Conservation (phyloP, 2,329 filamentous ascomycete genomes). For the Cercospora brassicicola region DNA sequence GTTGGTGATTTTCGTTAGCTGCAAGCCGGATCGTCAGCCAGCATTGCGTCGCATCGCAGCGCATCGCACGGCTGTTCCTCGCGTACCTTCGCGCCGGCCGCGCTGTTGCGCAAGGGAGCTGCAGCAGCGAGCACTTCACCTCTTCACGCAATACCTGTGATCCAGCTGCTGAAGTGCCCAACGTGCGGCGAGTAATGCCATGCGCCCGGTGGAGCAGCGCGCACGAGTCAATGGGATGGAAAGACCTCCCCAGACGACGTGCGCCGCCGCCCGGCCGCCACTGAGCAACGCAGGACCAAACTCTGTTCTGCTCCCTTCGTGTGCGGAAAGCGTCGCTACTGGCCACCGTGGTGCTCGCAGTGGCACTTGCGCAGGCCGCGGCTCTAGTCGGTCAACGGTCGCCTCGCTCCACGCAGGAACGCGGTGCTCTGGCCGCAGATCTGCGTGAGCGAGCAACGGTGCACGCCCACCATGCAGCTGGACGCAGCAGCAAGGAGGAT, state of each 20-base stretch:
- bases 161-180: neutral
- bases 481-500: conserved; percentile 12
- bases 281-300: conserved; percentile 1
- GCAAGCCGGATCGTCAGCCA: neutral
- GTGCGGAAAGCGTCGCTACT: neutral
- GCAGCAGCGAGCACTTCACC: neutral
- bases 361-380: neutral
- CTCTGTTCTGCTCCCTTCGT: neutral
- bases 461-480: conserved; percentile 3
- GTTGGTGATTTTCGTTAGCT: neutral
- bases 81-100: neutral
- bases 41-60: conserved; percentile 4
- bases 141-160: neutral
- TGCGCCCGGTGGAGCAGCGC: neutral
- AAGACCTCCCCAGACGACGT: neutral
- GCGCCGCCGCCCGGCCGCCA: neutral
- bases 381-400: neutral
- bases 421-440: neutral
- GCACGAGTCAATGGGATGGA: neutral
- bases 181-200: neutral
- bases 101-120: neutral
- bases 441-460: neutral
- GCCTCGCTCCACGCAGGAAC: neutral
- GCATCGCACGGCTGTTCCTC: conserved; percentile 3
- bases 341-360: neutral